phyloP scores from a whole-genome alignment of 75 land plant species.

The Ceratopteris richardii region DNA sequence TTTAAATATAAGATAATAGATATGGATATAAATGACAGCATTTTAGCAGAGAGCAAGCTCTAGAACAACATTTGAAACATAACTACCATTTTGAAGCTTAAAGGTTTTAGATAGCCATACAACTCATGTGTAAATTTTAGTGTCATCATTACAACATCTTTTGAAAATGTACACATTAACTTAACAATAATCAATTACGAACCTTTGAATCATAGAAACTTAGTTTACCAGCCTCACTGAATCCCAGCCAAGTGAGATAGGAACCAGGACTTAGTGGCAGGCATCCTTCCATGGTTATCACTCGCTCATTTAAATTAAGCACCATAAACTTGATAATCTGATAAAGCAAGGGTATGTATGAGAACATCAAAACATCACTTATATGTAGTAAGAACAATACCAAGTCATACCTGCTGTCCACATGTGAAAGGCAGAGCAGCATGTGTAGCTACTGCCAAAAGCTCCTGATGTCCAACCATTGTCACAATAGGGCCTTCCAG shows the following conservation, averaged over 20 bases:
- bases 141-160: no score
- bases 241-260: constrained; percentile 81
- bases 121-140: no score
- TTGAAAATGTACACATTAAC: no score
- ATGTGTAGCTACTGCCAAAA: constrained; percentile 71
- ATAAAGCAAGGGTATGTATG: background rate
- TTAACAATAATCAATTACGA: no score
- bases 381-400: no score
- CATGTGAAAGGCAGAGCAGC: constrained; percentile 60
- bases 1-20: no score
- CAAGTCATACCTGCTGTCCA: constrained; percentile 67
- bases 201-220: constrained; percentile 93
- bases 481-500: constrained; percentile 88
- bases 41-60: no score
- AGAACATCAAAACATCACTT: background rate
- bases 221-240: constrained; percentile 79
- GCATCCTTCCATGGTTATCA: constrained; percentile 39
- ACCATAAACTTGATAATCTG: constrained; percentile 66
- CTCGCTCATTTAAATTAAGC: constrained; percentile 43
- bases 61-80: no score
- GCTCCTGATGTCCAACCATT: constrained; percentile 56
- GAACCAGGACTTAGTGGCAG: constrained; percentile 81
- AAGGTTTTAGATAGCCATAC: no score
- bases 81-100: no score
- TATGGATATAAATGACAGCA: no score